Evolutionary conservation across 2,329 filamentous ascomycete species (phyloP).

Genomic region (Aspergillus melleus): DNA sequence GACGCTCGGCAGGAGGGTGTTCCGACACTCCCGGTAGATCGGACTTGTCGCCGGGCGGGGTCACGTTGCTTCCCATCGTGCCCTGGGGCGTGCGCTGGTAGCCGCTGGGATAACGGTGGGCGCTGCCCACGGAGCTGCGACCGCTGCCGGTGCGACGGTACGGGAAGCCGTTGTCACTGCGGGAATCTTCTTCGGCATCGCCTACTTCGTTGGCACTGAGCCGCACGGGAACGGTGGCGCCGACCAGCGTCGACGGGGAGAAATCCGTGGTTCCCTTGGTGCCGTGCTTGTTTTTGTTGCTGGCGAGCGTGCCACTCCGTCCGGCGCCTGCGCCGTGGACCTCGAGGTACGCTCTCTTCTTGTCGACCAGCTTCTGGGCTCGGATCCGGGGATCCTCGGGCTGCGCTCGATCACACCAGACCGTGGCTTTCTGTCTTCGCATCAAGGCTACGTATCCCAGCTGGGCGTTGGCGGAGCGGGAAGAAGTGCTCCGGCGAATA

Average conservation of each 20-base stretch:
- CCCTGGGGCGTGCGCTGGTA: constrained; percentile 42
- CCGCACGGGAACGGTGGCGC: constrained; percentile 83
- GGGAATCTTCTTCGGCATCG: constrained; percentile 70
- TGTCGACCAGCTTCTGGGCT: constrained; percentile 82
- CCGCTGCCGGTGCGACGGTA: constrained; percentile 60
- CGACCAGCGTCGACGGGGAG: constrained; percentile 70
- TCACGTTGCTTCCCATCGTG: constrained; percentile 53
- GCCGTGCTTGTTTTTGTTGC: constrained; percentile 84
- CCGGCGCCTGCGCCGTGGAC: constrained; percentile 62
- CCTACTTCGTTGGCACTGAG: constrained; percentile 95
- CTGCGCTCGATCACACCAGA: constrained; percentile 95
- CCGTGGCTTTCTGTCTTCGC: constrained; percentile 93
- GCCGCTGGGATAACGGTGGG: constrained; percentile 45
- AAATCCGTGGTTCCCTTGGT: constrained; percentile 79
- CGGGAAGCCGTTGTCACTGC: constrained; percentile 37
- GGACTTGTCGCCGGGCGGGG: constrained; percentile 50
- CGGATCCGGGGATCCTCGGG: constrained; percentile 82
- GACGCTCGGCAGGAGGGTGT: constrained; percentile 32
- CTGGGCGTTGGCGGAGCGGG: constrained; percentile 66
- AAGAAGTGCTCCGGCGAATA: constrained; percentile 73
- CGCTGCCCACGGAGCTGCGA: constrained; percentile 56
- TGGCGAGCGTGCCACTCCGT: constrained; percentile 63
- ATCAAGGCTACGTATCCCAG: constrained; percentile 94
- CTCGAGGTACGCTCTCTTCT: constrained; percentile 81
- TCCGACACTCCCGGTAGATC: constrained; percentile 46